A percentile compares a stretch with the other conserved stretches of the same genome.
Evolutionary conservation across 192 early-diverging fungal genomes (phyloP).

Genomic region (Backusella westeae): DNA sequence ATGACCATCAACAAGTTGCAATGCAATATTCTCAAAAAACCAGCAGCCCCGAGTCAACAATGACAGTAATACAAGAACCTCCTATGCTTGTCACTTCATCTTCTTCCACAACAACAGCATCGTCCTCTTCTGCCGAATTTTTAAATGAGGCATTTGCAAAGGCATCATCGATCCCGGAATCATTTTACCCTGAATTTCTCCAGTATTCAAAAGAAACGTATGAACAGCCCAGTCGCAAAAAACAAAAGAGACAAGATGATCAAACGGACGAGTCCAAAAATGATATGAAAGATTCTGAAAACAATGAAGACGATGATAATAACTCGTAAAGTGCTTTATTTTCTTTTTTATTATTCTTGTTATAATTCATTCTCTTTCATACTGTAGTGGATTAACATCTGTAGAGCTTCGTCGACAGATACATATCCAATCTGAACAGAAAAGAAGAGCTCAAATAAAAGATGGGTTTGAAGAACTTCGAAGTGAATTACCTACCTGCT

Average conservation of each 20-base stretch:
- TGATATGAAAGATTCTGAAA: background rate
- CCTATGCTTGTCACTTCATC: conserved; percentile 28
- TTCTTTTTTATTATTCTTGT: background rate
- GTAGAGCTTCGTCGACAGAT: conserved; percentile 36
- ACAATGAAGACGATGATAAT: conserved; percentile 13
- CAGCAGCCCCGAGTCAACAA: conserved; percentile 1
- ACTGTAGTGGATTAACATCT: conserved; percentile 11
- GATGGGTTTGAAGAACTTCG: conserved; percentile 39
- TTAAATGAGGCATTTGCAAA: conserved; percentile 34
- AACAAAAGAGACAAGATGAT: background rate
- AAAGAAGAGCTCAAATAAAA: conserved; percentile 40
- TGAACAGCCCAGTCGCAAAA: conserved; percentile 22
- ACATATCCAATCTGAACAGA: conserved; percentile 41
- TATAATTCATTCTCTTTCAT: background rate
- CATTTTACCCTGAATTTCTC: conserved; percentile 35
- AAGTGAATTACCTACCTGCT: conserved; percentile 30
- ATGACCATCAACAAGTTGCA: conserved; percentile 1
- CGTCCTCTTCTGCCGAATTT: conserved; percentile 28
- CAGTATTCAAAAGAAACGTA: conserved; percentile 36
- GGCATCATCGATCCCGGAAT: conserved; percentile 33
- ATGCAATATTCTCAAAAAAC: background rate
- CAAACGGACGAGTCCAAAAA: background rate
- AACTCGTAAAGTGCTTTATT: background rate
- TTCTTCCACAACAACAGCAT: conserved; percentile 28
- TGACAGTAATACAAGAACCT: conserved; percentile 14